Evolutionary conservation across 257 asterid genomes (phyloP), one percentile per base, ranked within the genome.

Genomic region (Scutellaria barbata): DNA sequence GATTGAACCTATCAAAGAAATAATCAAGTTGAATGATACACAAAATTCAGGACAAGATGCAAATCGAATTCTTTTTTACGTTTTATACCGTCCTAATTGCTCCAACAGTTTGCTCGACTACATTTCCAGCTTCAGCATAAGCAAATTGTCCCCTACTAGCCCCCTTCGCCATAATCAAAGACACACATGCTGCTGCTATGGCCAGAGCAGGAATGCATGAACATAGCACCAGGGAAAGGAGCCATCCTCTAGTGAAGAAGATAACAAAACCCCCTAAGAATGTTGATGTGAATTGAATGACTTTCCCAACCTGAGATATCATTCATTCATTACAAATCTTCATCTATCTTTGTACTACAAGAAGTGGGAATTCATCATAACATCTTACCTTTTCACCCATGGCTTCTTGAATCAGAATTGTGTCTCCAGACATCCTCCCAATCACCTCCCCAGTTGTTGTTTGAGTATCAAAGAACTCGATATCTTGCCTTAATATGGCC

Each of bases 401-500:
- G 61, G 97, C 96, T 18, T 92, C 95, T 82, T 92, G 97, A 48
- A 92, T 87, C 68, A 88, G 88, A 70, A 84, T 77, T 11, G 88
- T 82, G 63, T 86, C 89, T 5, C 92, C 95, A 10, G 92, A 85
- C 86, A 86, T 86, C 35, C 89, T 78, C 45, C 87, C 88, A 17
- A 88, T 81, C 18, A 86, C 77, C 68, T 88, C 92, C 63, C 95
- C 95, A 0, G 90, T 84, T n/a, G 83, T 71, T 6, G 92, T 81
- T 81, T 88, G 80, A 7, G 92, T 86, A 70, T 88, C 95, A 57
- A 88, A 88, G 72, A 82, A 88, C 77, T 77, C 85, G 6, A 88
- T 79, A 43, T 88, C 95, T 71, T 88, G 95, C 75, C 89, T 81
- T 45, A 88, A 25, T 35, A 88, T 79, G 10, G 95, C 77, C 41